Evolutionary conservation across 2,329 filamentous ascomycete genomes (phyloP).

Genomic region (Plenodomus lindquistii): DNA sequence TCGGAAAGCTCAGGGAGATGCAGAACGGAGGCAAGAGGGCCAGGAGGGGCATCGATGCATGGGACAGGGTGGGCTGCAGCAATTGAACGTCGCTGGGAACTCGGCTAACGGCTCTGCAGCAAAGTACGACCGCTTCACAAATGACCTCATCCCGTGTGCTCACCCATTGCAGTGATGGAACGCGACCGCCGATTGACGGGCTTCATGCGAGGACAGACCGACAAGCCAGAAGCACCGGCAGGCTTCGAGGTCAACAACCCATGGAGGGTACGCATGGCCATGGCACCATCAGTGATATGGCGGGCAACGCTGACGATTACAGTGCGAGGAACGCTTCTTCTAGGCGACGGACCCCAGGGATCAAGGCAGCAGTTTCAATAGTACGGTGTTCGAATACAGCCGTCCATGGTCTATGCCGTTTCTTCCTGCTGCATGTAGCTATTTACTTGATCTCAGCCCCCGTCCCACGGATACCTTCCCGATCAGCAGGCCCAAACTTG

Average conservation of each 20-base stretch:
- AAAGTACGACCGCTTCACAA: slow-evolving; percentile 54
- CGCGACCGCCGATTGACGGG: slow-evolving; percentile 67
- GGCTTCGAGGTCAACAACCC: slow-evolving; percentile 70
- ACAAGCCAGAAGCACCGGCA: slow-evolving; percentile 60
- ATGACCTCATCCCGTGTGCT: slow-evolving; percentile 40
- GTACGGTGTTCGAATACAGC: slow-evolving; percentile 18
- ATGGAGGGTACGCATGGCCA: slow-evolving; percentile 61
- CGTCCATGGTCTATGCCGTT: slow-evolving; percentile 9
- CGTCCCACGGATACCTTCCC: slow-evolving; percentile 42
- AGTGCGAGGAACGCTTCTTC: slow-evolving; percentile 46
- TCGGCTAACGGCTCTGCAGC: slow-evolving; percentile 53
- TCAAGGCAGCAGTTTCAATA: slow-evolving; percentile 10
- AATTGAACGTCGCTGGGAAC: slow-evolving; percentile 9
- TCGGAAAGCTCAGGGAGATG: slow-evolving; percentile 61
- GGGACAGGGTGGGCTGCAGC: slow-evolving; percentile 62
- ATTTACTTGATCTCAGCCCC: slow-evolving; percentile 39
- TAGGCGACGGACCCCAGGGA: slow-evolving; percentile 17
- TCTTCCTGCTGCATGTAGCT: not conserved
- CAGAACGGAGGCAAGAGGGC: slow-evolving; percentile 66
- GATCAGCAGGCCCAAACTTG: slow-evolving; percentile 43
- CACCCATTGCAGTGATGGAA: slow-evolving; percentile 63
- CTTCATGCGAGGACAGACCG: slow-evolving; percentile 63
- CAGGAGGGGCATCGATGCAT: slow-evolving; percentile 63
- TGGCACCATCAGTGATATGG: not conserved
- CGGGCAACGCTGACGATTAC: slow-evolving; percentile 37